Evolutionary conservation across 1,284 basidiomycete species (phyloP), one percentile per base, ranked within the genome.

Genomic region (Clitocybe nebularis): DNA sequence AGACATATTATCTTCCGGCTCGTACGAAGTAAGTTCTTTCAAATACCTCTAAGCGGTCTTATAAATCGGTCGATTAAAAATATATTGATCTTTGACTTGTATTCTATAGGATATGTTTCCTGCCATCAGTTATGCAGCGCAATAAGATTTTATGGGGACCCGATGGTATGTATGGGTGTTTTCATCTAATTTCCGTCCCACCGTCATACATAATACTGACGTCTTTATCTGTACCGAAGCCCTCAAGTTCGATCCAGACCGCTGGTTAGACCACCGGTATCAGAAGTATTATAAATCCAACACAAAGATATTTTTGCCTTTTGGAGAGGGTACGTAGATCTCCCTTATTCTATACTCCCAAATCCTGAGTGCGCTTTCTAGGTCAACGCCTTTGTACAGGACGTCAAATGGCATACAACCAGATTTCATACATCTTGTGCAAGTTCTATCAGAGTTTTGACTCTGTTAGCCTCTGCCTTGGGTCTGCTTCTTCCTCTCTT

Each of bases 81-180:
- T n/a, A n/a, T n/a, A n/a, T n/a, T 19, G 9, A 39, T 33, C 11
- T 24, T 25, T n/a, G 17, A 43, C 2, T 42, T 79, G 77, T 39
- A 47, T 67, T 9, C 48, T 55, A 0, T 84, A 79, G 52, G 78
- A 73, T 0, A 74, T 80, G 4, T 68, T 79, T 45, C n/a, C n/a
- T n/a, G n/a, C n/a, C n/a, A n/a, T n/a, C n/a, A n/a, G 50, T 78
- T 41, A 81, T 82, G 77, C 82, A 84, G 22, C 64, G 81, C 23
- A 68, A 78, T 14, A 71, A 63, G 38, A 78, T 83, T 45, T 64
- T 83, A 0, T 85, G 82, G 83, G 81, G 81, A 4, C 76, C 79
- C 0, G 79, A 81, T 52, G 81, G 75, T 73, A 56, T 41, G 58
- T 37, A 13, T 39, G 11, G 17, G 13, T 20, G 13, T 11, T 7